These are phyloP conservation scores for Beauveria scarabaeidicola DNA, from an alignment of 2,329 filamentous ascomycete genomes.

Conservation along the genomic window DNA sequence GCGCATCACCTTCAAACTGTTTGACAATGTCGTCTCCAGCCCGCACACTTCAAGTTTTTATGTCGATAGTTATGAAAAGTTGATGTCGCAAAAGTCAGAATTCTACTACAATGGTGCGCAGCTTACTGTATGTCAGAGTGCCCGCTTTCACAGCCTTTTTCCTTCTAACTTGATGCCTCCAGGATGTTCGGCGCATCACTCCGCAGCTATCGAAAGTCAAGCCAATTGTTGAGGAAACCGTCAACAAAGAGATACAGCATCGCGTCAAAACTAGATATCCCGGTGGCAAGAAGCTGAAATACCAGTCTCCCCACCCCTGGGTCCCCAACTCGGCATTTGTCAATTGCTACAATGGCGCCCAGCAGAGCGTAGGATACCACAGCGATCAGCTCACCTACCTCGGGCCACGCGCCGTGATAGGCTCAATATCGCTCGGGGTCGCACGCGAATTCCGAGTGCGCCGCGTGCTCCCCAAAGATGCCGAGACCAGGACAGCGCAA, in stretches of 20 bases:
- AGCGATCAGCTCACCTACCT: conserved; percentile 89
- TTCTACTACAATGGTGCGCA: conserved; percentile 79
- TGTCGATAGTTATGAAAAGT: conserved; percentile 64
- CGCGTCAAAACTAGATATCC: conserved; percentile 64
- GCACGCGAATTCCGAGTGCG: conserved; percentile 89
- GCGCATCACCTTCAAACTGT: conserved; percentile 70
- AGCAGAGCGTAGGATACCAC: conserved; percentile 84
- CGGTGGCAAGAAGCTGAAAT: conserved; percentile 61
- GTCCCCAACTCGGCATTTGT: conserved; percentile 84
- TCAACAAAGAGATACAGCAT: conserved; percentile 67
- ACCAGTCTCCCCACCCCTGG: conserved; percentile 69
- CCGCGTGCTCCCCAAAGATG: conserved; percentile 56
- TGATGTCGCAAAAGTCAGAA: conserved; percentile 61
- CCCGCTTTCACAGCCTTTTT: background rate
- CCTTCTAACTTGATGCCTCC: background rate
- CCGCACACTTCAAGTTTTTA: conserved; percentile 82
- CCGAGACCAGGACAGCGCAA: conserved; percentile 29
- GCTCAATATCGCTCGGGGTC: conserved; percentile 82
- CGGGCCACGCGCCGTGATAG: conserved; percentile 80
- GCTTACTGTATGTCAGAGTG: conserved; percentile 41
- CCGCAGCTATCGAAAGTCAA: conserved; percentile 66
- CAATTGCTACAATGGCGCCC: conserved; percentile 81
- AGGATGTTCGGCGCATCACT: conserved; percentile 70
- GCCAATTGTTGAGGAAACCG: conserved; percentile 59
- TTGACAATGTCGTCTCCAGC: conserved; percentile 76